Evolutionary conservation across 1,139 yeast species (phyloP).

Genomic region (Debaryomyces coudertii): DNA sequence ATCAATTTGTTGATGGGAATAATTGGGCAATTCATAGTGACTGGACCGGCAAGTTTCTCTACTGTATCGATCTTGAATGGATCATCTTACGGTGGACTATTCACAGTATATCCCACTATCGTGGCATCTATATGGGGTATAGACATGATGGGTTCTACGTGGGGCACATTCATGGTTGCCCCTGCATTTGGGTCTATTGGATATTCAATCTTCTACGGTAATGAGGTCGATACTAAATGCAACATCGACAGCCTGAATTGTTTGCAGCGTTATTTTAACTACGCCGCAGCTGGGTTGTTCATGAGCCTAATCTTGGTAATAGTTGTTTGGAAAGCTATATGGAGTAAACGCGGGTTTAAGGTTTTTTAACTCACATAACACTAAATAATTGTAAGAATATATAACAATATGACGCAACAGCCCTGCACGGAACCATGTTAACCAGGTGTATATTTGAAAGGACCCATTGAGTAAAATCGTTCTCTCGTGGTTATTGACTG

Average conservation of each 20-base stretch:
- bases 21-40: constrained; percentile 37
- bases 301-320: constrained; percentile 34
- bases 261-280: constrained; percentile 36
- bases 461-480: no score
- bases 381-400: no score
- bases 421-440: no score
- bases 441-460: no score
- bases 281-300: constrained; percentile 35
- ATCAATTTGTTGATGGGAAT: constrained; percentile 45
- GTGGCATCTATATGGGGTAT: constrained; percentile 88
- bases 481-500: no score
- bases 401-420: neutral
- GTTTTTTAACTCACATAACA: constrained; percentile 18
- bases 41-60: constrained; percentile 7
- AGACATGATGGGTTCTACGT: constrained; percentile 86
- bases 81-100: constrained; percentile 76
- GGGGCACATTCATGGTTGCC: constrained; percentile 90
- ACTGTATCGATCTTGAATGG: constrained; percentile 62
- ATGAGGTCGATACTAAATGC: constrained; percentile 54
- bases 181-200: constrained; percentile 84
- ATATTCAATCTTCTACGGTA: constrained; percentile 75
- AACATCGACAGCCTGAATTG: constrained; percentile 6
- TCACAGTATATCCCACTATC: constrained; percentile 83
- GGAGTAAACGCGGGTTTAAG: constrained; percentile 37
- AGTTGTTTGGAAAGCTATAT: constrained; percentile 37